Percentiles rank a stretch among this genome's conserved stretches.
Evolutionary conservation across 768 basidiomycete species (phyloP).

Genomic region (Naganishia onofrii): DNA sequence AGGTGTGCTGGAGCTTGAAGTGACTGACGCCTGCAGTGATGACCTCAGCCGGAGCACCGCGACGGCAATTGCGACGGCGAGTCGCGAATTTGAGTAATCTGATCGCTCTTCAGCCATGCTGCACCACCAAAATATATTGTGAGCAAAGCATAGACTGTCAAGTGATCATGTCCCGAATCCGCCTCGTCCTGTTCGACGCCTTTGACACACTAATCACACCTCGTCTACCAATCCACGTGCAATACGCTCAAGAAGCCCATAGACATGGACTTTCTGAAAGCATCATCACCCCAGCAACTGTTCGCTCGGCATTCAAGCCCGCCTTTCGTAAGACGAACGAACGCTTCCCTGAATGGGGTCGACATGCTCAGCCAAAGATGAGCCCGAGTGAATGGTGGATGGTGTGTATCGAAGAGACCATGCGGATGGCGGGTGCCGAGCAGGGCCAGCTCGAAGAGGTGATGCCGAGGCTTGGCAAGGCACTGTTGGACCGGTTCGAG

Average conservation of each 20-base stretch:
- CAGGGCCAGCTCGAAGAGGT: slow-evolving; percentile 34
- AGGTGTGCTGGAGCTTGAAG: too few relatives aligned
- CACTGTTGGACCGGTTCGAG: slow-evolving; percentile 45
- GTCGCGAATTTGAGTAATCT: too few relatives aligned
- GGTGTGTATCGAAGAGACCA: slow-evolving; percentile 40
- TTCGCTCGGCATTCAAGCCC: slow-evolving; percentile 43
- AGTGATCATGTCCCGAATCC: slow-evolving; percentile 33
- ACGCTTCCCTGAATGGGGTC: slow-evolving; percentile 44
- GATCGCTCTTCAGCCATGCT: too few relatives aligned
- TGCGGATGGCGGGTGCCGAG: slow-evolving; percentile 39
- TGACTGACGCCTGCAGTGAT: too few relatives aligned
- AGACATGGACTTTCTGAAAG: slow-evolving; percentile 34
- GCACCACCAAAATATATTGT: too few relatives aligned
- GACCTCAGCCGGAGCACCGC: too few relatives aligned
- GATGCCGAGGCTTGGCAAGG: slow-evolving; percentile 35
- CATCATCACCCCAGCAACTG: slow-evolving; percentile 35
- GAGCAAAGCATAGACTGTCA: neutral
- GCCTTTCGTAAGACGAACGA: slow-evolving; percentile 41
- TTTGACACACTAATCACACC: slow-evolving; percentile 51
- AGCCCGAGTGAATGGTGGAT: slow-evolving; percentile 48
- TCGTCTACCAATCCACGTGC: slow-evolving; percentile 45
- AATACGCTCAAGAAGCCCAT: slow-evolving; percentile 49
- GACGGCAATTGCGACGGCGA: too few relatives aligned
- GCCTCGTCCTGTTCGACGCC: slow-evolving; percentile 49
- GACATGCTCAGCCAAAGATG: slow-evolving; percentile 36